Base-by-base conservation (phyloP, 2,329 filamentous ascomycete species). In the Hypoxylon sp. region DNA sequence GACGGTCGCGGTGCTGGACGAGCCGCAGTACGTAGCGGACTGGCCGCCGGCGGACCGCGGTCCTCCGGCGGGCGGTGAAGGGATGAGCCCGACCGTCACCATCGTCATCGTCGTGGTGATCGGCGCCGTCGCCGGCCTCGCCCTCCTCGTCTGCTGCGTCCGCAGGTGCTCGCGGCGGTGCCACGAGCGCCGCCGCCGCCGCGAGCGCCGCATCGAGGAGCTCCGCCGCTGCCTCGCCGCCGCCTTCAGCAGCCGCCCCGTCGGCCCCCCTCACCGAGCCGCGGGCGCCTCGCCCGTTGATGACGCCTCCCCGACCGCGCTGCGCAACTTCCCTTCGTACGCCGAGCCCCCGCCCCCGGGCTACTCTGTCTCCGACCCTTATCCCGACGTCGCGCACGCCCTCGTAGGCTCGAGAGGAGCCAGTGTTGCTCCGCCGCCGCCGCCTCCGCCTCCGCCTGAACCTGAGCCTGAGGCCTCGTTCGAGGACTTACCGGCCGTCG, bases 1-100 rank as follows among this genome's bases (percentile, higher is more conserved):
- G 0, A 55, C 74, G 24, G 43, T 75, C 24, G 68, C 70, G 8
- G 68, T 78, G 64, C 62, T 74, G 3, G 70, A 75, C 53, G 67
- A 67, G 15, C 76, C 76, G 0, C 72, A 72, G 48, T 71, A 67
- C 40, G 65, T 74, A 33, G 29, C 29, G 26, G 11, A 29, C 6
- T 11, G 6, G 11, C 29, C 29, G 11, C 29, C 11, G 15, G 6
- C 29, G 11, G 15, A 4, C 11, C 11, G 5, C 11, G 10, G 4
- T 6, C 29, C 11, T 33, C 29, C 29, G n/a, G n/a, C n/a, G n/a
- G n/a, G n/a, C n/a, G n/a, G n/a, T n/a, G n/a, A n/a, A n/a, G n/a
- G n/a, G n/a, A n/a, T n/a, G n/a, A n/a, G n/a, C n/a, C n/a, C n/a
- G n/a, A n/a, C n/a, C n/a, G n/a, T n/a, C n/a, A n/a, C n/a, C n/a